Evolutionary conservation across 495 filamentous ascomycete genomes (phyloP).

Genomic region (Darksidea phi): DNA sequence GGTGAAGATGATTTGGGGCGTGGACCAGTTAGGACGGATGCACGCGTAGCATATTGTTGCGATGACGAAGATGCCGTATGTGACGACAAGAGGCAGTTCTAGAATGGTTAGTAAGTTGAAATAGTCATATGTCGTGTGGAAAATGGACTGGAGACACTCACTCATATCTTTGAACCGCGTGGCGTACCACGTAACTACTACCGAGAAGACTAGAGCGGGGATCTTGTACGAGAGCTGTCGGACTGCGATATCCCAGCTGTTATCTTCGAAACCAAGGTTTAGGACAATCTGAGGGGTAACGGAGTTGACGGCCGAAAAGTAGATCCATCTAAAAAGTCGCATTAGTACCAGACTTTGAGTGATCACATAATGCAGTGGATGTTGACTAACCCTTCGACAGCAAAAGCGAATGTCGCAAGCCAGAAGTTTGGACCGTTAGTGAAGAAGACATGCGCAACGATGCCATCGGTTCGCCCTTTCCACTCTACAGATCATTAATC

Average conservation of each 20-base stretch:
- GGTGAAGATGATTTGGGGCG: slow-evolving; percentile 51
- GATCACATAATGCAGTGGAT: background rate
- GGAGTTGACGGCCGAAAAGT: slow-evolving; percentile 57
- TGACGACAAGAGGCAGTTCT: slow-evolving; percentile 50
- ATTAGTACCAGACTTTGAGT: background rate
- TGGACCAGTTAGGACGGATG: slow-evolving; percentile 50
- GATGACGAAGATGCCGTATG: slow-evolving; percentile 51
- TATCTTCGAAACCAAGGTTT: slow-evolving; percentile 53
- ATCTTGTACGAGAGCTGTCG: slow-evolving; percentile 49
- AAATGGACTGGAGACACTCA: background rate
- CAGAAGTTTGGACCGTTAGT: slow-evolving; percentile 52
- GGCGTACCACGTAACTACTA: slow-evolving; percentile 47
- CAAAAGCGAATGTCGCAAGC: slow-evolving; percentile 54
- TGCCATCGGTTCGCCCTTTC: slow-evolving; percentile 53
- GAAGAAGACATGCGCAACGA: slow-evolving; percentile 58
- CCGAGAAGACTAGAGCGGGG: slow-evolving; percentile 25
- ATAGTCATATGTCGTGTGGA: too few species aligned
- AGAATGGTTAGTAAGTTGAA: slow-evolving; percentile 27
- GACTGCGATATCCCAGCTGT: slow-evolving; percentile 48
- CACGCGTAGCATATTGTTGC: slow-evolving; percentile 52
- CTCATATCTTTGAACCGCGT: slow-evolving; percentile 50
- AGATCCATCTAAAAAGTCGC: slow-evolving; percentile 49
- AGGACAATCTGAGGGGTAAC: slow-evolving; percentile 55
- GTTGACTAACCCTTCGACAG: slow-evolving; percentile 48
- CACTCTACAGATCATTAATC: slow-evolving; percentile 45